Evolutionary conservation across 345 rosid species (phyloP), one percentile per base, ranked within the genome.

Genomic region (Erysimum cheiranthoides): DNA sequence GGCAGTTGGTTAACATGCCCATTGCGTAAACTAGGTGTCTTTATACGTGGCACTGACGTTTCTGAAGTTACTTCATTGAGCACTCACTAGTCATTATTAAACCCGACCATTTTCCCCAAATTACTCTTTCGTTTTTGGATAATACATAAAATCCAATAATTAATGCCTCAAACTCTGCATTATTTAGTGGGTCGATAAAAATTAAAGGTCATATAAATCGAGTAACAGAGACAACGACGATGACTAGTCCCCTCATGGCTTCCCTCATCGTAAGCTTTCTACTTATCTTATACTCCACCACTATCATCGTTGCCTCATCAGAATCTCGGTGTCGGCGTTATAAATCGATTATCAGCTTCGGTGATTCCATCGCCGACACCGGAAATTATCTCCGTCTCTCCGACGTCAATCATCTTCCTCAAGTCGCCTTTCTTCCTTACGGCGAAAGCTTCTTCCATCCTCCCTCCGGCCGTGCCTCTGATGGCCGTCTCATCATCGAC

Each of bases 301-400:
- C 8, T 0, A 39, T 39, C 10, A 6, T 28, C 25, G 13, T 27
- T 61, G 70, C 40, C 47, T 62, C 67, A 63, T 51, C 66, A 28
- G 21, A 28, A 27, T 13, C 72, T n/a, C 78, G 4, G 6, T 67
- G 70, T 63, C 52, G 12, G 13, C 69, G 36, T 12, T 62, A 35
- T 49, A 12, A 31, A 25, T 80, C 88, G 8, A 76, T 87, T 68
- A 67, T 87, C 71, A 83, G 88, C 84, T 85, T 87, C 54, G 90
- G 90, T 14, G 90, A 87, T 69, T 87, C 90, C 3, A 34, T 82
- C 7, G 77, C 88, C 9, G 90, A 85, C 11, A 85, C 87, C 1
- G 90, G 88, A 13, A 85, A 83, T 63, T 47, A 16, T 14, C 35
- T 77, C 5, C 43, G 3, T 34, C 52, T 81, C 45, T 63, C 73